Evolutionary conservation across 2,329 filamentous ascomycete genomes (phyloP).

Genomic region (Fusarium palustre): DNA sequence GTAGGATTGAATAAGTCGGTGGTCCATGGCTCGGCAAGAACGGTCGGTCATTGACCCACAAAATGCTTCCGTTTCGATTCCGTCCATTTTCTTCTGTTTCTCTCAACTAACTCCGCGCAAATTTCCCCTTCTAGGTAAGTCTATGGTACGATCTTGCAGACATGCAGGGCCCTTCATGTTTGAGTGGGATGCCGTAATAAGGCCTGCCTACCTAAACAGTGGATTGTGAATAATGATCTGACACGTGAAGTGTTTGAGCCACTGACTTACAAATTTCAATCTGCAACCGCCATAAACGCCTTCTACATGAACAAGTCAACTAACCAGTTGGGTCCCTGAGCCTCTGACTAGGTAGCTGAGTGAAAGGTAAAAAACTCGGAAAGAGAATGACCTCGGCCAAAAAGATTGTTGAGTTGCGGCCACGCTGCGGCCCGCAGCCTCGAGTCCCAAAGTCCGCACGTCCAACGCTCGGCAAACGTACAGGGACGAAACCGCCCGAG

Average conservation of each 20-base stretch:
- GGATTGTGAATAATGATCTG: conserved; percentile 10
- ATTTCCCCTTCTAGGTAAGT: conserved; percentile 35
- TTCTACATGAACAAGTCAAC: not conserved
- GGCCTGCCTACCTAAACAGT: no score
- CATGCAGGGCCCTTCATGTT: conserved; percentile 11
- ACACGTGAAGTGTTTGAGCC: conserved; percentile 24
- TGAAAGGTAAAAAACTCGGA: not conserved
- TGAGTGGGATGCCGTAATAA: conserved; percentile 3
- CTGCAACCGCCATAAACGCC: not conserved
- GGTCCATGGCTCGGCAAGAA: conserved; percentile 41
- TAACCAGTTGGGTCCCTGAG: not conserved
- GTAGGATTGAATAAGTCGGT: conserved; percentile 32
- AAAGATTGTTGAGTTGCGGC: conserved; percentile 11
- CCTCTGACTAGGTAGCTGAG: not conserved
- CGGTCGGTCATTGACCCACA: conserved; percentile 41
- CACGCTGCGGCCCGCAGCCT: conserved; percentile 24
- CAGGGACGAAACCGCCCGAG: conserved; percentile 30
- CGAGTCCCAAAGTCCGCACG: conserved; percentile 8
- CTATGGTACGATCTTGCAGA: conserved; percentile 20
- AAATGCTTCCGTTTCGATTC: conserved; percentile 42
- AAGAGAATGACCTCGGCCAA: not conserved
- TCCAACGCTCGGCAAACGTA: not conserved
- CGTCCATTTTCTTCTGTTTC: conserved; percentile 25
- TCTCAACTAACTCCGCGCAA: conserved; percentile 26
- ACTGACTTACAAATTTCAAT: not conserved